Percentiles rank a stretch among this genome's conserved stretches.
Conservation (phyloP, 768 basidiomycete genomes). For the Heimioporus sp. region DNA sequence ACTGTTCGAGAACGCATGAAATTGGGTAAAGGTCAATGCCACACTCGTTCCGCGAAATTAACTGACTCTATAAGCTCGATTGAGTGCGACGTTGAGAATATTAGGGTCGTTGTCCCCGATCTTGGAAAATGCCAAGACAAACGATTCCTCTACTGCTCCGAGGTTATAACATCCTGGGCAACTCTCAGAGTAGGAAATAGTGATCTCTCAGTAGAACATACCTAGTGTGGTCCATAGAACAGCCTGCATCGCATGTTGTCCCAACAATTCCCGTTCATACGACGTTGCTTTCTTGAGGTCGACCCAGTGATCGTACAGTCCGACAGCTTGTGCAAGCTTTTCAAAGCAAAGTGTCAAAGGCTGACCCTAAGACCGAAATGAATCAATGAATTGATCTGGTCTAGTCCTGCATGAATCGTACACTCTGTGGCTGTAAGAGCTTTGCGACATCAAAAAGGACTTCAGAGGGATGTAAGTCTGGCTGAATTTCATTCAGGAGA, state of each 20-base stretch:
- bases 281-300: constrained; percentile 52
- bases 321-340: constrained; percentile 63
- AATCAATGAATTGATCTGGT: constrained; percentile 6
- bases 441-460: constrained; percentile 76
- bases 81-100: constrained; percentile 57
- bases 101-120: constrained; percentile 58
- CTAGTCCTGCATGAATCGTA: constrained; percentile 27
- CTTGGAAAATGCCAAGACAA: constrained; percentile 66
- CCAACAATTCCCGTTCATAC: constrained; percentile 61
- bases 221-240: constrained; percentile 71
- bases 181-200: constrained; percentile 2
- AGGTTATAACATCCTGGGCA: constrained; percentile 62
- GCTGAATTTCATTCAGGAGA: constrained; percentile 68
- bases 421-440: constrained; percentile 64
- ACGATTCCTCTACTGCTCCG: constrained; percentile 62
- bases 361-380: constrained; percentile 51
- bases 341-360: constrained; percentile 67
- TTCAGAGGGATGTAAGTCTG: constrained; percentile 73
- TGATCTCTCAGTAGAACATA: constrained; percentile 25
- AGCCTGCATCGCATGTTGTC: constrained; percentile 72
- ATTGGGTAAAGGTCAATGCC: constrained; percentile 1
- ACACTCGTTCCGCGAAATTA: not conserved
- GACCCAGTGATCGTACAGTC: constrained; percentile 69
- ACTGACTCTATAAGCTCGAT: constrained; percentile 66
- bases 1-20: constrained; percentile 38